phyloP scores from a whole-genome alignment of 768 basidiomycete genomes.

The Boletus reticuloceps region DNA sequence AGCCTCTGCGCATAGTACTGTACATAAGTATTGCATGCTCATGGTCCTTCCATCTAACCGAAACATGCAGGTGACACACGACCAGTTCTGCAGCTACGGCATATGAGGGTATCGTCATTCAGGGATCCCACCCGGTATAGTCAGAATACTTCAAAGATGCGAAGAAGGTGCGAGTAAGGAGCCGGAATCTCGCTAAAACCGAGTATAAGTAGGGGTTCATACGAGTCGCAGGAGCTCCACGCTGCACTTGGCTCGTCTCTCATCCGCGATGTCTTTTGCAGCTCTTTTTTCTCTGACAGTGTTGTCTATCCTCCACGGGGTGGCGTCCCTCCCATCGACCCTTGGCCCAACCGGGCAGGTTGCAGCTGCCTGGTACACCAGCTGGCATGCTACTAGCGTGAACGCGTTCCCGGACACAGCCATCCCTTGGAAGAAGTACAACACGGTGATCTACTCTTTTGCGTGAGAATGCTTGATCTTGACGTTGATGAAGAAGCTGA shows the following conservation, averaged over 20 bases:
- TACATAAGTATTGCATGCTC: no score
- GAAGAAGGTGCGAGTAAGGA: neutral
- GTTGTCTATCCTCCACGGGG: neutral
- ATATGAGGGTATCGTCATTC: no score
- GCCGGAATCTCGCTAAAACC: neutral
- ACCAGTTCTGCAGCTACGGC: no score
- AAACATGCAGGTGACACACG: no score
- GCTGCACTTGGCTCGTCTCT: neutral
- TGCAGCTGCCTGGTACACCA: slow-evolving; percentile 56
- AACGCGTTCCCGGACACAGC: slow-evolving; percentile 48
- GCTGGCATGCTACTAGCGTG: slow-evolving; percentile 33
- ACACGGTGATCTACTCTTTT: slow-evolving; percentile 66
- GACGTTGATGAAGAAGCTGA: neutral
- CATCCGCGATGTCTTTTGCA: neutral
- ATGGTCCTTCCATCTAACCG: no score
- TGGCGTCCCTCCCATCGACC: neutral
- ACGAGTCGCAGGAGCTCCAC: neutral
- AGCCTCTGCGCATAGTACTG: no score
- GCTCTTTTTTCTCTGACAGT: neutral
- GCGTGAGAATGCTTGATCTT: slow-evolving; percentile 37
- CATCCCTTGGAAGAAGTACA: slow-evolving; percentile 70
- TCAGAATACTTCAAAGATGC: no score
- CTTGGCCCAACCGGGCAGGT: slow-evolving; percentile 19
- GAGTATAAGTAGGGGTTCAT: slow-evolving; percentile 7
- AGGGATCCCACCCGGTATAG: no score